Evolutionary conservation across 331 rosid genomes (phyloP).

Genomic region (Dryas integrifolia): DNA sequence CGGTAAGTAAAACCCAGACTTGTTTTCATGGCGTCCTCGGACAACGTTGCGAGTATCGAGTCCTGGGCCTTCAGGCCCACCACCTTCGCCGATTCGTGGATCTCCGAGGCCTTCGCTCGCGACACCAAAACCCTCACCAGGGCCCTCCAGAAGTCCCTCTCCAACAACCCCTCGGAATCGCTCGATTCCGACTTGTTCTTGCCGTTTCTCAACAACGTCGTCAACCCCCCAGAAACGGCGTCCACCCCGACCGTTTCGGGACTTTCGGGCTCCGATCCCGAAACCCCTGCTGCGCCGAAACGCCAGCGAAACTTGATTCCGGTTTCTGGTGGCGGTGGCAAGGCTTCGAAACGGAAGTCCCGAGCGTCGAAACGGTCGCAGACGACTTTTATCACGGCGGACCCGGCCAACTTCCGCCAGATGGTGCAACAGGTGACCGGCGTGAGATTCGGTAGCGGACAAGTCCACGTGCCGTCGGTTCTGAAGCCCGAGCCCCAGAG

Average conservation of each 20-base stretch:
- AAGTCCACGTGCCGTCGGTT: constrained; percentile 37
- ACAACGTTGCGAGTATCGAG: constrained; percentile 49
- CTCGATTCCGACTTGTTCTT: constrained; percentile 23
- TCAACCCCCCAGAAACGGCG: constrained; percentile 26
- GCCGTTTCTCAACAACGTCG: constrained; percentile 16
- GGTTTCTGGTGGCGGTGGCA: constrained; percentile 31
- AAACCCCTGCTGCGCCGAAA: constrained; percentile 33
- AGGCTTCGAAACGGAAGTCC: constrained; percentile 60
- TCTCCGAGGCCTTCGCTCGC: constrained; percentile 46
- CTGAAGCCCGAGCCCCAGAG: constrained; percentile 82
- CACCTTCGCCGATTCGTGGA: constrained; percentile 45
- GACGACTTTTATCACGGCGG: constrained; percentile 86
- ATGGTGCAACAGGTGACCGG: constrained; percentile 98
- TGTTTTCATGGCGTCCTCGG: constrained; percentile 49
- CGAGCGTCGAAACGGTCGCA: constrained; percentile 75
- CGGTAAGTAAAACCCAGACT: too few relatives aligned
- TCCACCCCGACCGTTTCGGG: constrained; percentile 58
- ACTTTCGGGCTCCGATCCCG: constrained; percentile 59
- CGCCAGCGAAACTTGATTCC: constrained; percentile 26
- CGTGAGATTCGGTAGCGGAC: constrained; percentile 39
- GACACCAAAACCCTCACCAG: constrained; percentile 52
- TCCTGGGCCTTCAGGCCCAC: constrained; percentile 41
- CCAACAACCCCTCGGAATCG: constrained; percentile 10
- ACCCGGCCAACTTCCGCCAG: constrained; percentile 82
- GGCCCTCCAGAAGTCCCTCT: constrained; percentile 60